A percentile compares a stretch with the other conserved stretches of the same genome.
phyloP scores from a whole-genome alignment of 257 asterid species.

The Fraxinus pennsylvanica region DNA sequence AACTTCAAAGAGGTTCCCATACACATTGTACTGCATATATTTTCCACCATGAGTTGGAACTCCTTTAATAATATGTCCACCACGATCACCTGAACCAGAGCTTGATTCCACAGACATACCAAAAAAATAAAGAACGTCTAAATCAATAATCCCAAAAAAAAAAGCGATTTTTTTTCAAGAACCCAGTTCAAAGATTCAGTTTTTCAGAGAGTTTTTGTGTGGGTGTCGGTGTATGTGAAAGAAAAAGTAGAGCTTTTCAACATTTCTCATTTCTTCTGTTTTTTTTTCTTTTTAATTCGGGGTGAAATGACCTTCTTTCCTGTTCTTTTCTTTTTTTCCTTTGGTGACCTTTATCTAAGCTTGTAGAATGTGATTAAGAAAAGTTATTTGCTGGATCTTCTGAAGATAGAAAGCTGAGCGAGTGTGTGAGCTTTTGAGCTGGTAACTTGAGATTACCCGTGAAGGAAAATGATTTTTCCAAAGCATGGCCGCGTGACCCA shows the following conservation, averaged over 20 bases:
- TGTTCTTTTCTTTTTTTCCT: not conserved
- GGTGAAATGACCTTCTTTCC: constrained; percentile 17
- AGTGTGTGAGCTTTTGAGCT: constrained; percentile 71
- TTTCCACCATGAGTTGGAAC: constrained; percentile 71
- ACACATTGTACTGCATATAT: constrained; percentile 71
- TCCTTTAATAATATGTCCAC: constrained; percentile 57
- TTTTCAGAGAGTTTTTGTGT: constrained; percentile 19
- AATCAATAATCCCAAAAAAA: not conserved
- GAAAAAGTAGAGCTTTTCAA: constrained; percentile 30
- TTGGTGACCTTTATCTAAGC: not conserved
- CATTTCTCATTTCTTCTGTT: constrained; percentile 26
- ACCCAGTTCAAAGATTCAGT: constrained; percentile 32
- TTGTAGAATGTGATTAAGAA: not conserved
- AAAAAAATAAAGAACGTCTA: not conserved
- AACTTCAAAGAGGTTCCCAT: constrained; percentile 79
- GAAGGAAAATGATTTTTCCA: constrained; percentile 46
- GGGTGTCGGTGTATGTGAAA: constrained; percentile 37
- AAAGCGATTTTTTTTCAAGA: constrained; percentile 15
- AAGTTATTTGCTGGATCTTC: constrained; percentile 18
- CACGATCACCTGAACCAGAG: constrained; percentile 61
- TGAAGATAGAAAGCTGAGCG: constrained; percentile 35
- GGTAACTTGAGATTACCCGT: constrained; percentile 65
- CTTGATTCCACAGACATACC: constrained; percentile 62
- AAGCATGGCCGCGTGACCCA: not conserved
- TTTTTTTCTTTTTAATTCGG: constrained; percentile 15